Conservation (phyloP, 257 asterid genomes). For the Solanum commersonii region DNA sequence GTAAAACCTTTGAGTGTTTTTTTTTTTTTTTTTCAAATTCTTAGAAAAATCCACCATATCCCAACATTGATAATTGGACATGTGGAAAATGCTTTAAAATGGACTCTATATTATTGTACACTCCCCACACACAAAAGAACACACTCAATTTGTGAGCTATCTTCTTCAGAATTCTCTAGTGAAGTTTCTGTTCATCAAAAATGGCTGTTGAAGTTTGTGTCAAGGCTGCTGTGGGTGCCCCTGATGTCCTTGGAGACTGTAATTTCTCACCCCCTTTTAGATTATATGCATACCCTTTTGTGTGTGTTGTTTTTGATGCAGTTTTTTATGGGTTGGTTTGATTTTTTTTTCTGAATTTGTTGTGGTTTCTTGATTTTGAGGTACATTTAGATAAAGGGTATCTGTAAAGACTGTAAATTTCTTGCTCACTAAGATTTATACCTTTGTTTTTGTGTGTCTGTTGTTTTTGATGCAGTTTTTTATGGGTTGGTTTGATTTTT, state of each 20-base stretch:
- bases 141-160: neutral
- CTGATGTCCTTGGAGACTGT: constrained; percentile 66
- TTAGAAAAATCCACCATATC: too few species aligned
- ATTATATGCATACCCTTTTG: neutral
- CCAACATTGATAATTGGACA: neutral
- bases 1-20: too few species aligned
- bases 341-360: neutral
- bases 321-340: neutral
- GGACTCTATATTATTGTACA: neutral
- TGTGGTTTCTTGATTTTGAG: neutral
- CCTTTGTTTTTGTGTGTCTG: neutral
- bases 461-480: neutral
- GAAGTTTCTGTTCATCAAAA: constrained; percentile 1
- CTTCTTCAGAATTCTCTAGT: neutral
- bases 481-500: neutral
- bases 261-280: neutral
- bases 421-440: neutral
- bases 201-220: constrained; percentile 75
- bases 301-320: neutral
- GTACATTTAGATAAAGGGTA: constrained; percentile 62
- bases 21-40: too few species aligned
- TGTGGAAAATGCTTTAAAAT: neutral
- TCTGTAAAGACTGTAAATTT: neutral
- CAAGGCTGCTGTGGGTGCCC: constrained; percentile 67
- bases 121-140: too few species aligned